These are phyloP conservation scores for Lolium rigidum DNA, from an alignment of 176 grass and related monocot genomes.

Conservation along the genomic window DNA sequence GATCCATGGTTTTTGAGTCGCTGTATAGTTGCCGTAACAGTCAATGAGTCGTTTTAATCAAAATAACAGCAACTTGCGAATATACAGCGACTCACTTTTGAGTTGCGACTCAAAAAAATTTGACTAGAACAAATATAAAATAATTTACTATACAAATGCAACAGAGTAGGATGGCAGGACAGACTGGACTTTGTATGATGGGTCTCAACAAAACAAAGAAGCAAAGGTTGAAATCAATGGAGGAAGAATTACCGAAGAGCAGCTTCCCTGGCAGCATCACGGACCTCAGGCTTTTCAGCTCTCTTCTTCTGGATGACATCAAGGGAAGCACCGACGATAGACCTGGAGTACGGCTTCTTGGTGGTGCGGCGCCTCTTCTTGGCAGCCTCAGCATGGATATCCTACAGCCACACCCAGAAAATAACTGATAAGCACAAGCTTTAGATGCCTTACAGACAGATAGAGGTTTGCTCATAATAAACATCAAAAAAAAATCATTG, in stretches of 20 bases:
- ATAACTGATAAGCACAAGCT: not conserved
- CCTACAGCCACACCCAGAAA: not conserved
- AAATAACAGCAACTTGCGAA: too few species aligned
- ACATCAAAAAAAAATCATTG: not conserved
- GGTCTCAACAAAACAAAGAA: too few species aligned
- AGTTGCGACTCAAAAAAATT: too few species aligned
- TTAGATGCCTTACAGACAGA: not conserved
- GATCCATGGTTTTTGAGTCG: too few species aligned
- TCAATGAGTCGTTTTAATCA: too few species aligned
- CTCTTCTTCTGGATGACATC: conserved; percentile 54
- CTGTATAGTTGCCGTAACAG: too few species aligned
- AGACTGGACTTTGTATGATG: too few species aligned
- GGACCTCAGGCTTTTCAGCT: conserved; percentile 51
- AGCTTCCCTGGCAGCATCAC: conserved; percentile 47
- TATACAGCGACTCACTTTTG: too few species aligned
- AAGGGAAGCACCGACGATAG: conserved; percentile 44
- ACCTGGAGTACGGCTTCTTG: conserved; percentile 45
- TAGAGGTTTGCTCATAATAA: not conserved
- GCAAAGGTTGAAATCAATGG: not conserved
- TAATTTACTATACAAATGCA: too few species aligned
- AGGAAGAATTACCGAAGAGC: conserved; percentile 45
- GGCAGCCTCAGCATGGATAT: conserved; percentile 43
- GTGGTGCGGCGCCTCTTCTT: conserved; percentile 51
- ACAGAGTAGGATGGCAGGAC: too few species aligned
- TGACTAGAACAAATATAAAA: too few species aligned